These are phyloP conservation scores for Malassezia japonica DNA, from an alignment of 1,284 basidiomycete genomes.

Conservation along the genomic window DNA sequence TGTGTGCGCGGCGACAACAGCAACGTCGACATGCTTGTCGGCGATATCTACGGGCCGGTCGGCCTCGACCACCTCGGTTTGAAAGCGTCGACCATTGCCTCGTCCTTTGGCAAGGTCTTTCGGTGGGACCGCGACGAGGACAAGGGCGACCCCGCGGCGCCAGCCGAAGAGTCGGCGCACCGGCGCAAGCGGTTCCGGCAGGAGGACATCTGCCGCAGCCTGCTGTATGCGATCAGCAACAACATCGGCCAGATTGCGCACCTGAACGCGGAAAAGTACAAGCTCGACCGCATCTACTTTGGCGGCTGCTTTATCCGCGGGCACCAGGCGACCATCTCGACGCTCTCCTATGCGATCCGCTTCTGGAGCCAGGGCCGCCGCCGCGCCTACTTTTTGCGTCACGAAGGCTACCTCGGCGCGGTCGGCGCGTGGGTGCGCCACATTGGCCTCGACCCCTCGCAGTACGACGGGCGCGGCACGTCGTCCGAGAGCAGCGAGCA, in stretches of 20 bases:
- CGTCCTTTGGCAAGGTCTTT: conserved; percentile 97
- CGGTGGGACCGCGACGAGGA: conserved; percentile 55
- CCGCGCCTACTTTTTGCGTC: conserved; percentile 86
- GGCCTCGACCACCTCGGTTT: conserved; percentile 56
- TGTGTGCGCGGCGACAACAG: conserved; percentile 90
- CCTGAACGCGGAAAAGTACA: conserved; percentile 99
- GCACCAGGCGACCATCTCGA: conserved; percentile 92
- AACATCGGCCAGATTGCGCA: conserved; percentile 99
- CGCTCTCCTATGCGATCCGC: conserved; percentile 94
- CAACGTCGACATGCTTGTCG: conserved; percentile 94
- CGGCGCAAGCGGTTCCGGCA: conserved; percentile 65
- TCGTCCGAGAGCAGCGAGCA: background rate
- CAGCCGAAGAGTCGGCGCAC: conserved; percentile 13
- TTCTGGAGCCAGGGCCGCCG: conserved; percentile 99
- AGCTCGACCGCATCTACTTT: conserved; percentile 94
- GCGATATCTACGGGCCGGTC: conserved; percentile 94
- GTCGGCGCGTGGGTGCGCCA: conserved; percentile 48
- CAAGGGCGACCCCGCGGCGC: background rate
- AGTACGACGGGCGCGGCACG: background rate
- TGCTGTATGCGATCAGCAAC: conserved; percentile 93
- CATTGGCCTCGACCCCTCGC: conserved; percentile 9
- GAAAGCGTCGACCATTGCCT: conserved; percentile 94
- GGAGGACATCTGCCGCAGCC: conserved; percentile 78
- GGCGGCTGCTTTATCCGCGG: conserved; percentile 98
- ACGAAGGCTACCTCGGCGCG: conserved; percentile 90